Base-by-base conservation (phyloP, 306 rosid species). In the Trifolium pratense region DNA sequence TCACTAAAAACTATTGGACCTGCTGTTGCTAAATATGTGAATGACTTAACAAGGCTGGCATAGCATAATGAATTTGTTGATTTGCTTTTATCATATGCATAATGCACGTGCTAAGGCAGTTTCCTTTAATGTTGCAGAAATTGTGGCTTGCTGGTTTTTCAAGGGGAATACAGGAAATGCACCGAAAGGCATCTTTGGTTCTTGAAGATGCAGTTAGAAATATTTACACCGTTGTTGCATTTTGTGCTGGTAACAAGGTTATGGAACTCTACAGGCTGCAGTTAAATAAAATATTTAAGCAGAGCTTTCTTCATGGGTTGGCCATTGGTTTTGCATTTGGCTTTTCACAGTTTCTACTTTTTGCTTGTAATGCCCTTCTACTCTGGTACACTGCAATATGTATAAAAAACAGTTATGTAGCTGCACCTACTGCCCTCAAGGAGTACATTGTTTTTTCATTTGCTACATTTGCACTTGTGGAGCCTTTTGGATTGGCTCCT, bases 161-260 rank as follows among this genome's bases (percentile, higher is more conserved):
- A 15, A 90, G 96, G 84, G 99, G 99, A 46, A 95, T 95, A 70
- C 99, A 95, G 90, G 99, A 95, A 90, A 95, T 95, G 99, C 99
- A 95, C 83, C 79, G 96, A 80, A 95, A 91, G 78, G 99, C 99
- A 62, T 95, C 99, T 75, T 87, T 95, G 89, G 99, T 95, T 86
- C 99, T 95, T 34, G 99, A 95, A 84, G 99, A 95, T 76, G 97
- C 99, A 57, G 99, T 95, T 78, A 82, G 99, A 87, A 95, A 95
- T 80, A 95, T 95, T 58, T 95, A 95, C 90, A 95, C 99, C 65
- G 99, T 95, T 66, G 99, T 91, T 71, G 97, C 99, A 77, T 95
- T 91, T 83, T 95, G 97, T 86, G 99, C 97, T 62, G 97, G 99
- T 81, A 91, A 91, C 77, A 91, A 95, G 89, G 99, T 95, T 53